phyloP scores from a whole-genome alignment of 768 basidiomycete genomes.

The Lactifluus echinatus region DNA sequence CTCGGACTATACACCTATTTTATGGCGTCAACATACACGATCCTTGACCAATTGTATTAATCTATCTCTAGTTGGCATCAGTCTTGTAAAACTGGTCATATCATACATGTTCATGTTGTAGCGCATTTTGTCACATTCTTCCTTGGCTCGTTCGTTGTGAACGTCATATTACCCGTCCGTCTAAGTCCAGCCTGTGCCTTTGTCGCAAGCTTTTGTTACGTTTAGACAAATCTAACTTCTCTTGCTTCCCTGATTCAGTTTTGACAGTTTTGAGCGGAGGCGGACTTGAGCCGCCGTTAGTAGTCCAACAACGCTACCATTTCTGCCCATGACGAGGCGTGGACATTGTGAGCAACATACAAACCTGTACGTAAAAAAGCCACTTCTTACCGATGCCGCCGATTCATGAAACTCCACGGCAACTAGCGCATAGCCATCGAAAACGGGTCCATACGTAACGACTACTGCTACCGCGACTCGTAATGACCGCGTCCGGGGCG shows the following conservation, averaged over 20 bases:
- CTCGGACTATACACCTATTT: constrained; percentile 5
- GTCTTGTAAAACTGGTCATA: constrained; percentile 14
- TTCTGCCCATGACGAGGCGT: not conserved
- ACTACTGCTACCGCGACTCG: not conserved
- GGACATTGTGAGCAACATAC: not conserved
- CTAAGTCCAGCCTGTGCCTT: not conserved
- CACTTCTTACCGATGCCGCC: constrained; percentile 4
- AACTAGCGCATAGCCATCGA: not conserved
- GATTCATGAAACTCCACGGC: not conserved
- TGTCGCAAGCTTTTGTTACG: not conserved
- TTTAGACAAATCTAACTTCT: not conserved
- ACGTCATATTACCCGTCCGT: not conserved
- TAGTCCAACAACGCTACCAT: not conserved
- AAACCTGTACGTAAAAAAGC: constrained; percentile 5
- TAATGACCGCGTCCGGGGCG: not conserved
- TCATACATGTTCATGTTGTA: constrained; percentile 8
- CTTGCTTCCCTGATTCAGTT: not conserved
- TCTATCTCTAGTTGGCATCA: constrained; percentile 8
- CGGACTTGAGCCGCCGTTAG: not conserved
- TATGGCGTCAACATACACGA: constrained; percentile 3
- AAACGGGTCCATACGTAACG: not conserved
- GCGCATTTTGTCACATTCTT: constrained; percentile 6
- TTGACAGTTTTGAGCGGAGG: not conserved
- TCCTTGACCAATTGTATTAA: constrained; percentile 15
- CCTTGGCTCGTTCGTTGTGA: not conserved